Evolutionary conservation across 2,329 filamentous ascomycete species (phyloP), one percentile per base, ranked within the genome.

Genomic region (Cyclaneusma minus): DNA sequence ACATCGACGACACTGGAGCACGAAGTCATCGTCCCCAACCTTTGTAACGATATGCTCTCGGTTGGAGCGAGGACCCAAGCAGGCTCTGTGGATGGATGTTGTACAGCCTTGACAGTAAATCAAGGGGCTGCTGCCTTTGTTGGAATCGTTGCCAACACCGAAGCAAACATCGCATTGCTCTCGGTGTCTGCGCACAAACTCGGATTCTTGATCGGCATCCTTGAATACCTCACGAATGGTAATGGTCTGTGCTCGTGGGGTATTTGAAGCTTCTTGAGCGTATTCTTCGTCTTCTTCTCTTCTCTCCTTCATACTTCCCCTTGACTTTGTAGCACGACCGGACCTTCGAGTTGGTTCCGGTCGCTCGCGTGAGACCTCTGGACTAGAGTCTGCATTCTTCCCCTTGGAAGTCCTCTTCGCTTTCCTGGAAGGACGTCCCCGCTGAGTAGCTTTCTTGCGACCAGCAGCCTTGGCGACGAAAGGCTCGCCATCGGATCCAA

Each of bases 41-140:
- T 95, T 98, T 13, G 84, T 95, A 7, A 82, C 82, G 18, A 89
- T 56, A 47, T 95, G 89, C n/a, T 93, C 83, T 33, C 89, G 67
- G 8, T 49, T 58, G 27, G 64, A 67, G 25, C 89, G 69, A 25
- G 63, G 59, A 1, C 87, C 84, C 15, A 98, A 60, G 44, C 89
- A 98, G 21, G 55, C 55, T 48, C 80, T 82, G 51, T 98, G 89
- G 39, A 83, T 93, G 0, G 79, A 64, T 24, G 75, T 60, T 2
- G 76, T 83, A 47, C 89, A 98, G 16, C 89, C 89, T 52, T 98
- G 91, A 40, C 89, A 98, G 43, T 76, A 74, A 17, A 98, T 64
- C 13, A 98, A 57, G 20, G 67, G 59, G 1, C 45, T 47, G 17
- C 23, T 32, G 8, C 81, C 83, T 43, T 73, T 76, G 30, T 58